Evolutionary conservation across 106 monocot genomes (phyloP), one percentile per base, ranked within the genome.

Genomic region (Allium sativum): DNA sequence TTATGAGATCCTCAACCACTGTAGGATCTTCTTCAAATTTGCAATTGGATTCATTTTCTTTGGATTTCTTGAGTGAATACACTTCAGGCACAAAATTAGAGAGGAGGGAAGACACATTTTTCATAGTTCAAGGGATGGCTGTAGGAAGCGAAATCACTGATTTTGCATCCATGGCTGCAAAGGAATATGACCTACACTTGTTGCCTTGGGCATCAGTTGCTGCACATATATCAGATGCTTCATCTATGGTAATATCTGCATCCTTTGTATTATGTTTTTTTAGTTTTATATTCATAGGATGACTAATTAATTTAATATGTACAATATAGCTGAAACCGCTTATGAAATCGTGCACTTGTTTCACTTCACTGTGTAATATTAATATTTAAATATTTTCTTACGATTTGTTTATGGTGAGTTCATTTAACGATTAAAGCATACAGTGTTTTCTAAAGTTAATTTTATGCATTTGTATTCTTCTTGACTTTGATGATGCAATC

Each of bases 161-260:
- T 48, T 91, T 96, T 76, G 84, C 87, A 64, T 55, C 74, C 44
- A 47, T 70, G 58, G 96, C 91, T 66, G 77, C 79, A 1, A 90
- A 80, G 53, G 84, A 91, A 64, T 87, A 96, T 80, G 84, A 91
- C 76, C 68, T 91, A 76, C 87, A 80, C 55, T 73, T 96, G 44
- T 68, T 96, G 17, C 96, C 96, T 51, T 91, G 84, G 87, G 96
- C 84, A 48, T 91, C 96, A 77, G 75, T 91, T 75, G 96, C 90
- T 19, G 82, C 87, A 64, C 84, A 87, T 72, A 73, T 91, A 64
- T 81, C 95, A 69, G 73, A 82, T 74, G 65, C 40, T 15, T 65
- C 67, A 16, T 52, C 81, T 62, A 81, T 83, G 89, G 94, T 89
- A 86, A 15, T 31, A 21, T 55, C 31, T 18, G 12, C 22, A 31